These are phyloP conservation scores for Talaromyces sp. DNA, from an alignment of 2,329 filamentous ascomycete genomes.

Conservation along the genomic window DNA sequence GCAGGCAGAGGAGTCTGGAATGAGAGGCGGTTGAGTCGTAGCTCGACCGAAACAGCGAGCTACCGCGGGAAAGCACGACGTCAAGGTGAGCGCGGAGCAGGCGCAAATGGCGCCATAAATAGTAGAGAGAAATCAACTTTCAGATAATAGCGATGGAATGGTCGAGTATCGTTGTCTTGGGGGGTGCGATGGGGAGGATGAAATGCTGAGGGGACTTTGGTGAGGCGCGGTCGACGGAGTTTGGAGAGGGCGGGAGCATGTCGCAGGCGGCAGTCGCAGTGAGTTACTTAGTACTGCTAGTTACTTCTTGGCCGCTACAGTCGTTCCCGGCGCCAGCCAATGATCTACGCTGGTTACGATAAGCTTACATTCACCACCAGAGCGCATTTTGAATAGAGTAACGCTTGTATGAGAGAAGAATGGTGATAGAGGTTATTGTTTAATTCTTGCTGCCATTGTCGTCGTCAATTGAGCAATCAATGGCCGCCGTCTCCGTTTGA, in stretches of 20 bases:
- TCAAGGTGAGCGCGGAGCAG: constrained; percentile 14
- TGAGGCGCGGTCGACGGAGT: constrained; percentile 15
- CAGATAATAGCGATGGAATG: background rate
- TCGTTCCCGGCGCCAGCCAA: constrained; percentile 14
- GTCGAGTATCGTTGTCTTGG: background rate
- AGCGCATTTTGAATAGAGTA: background rate
- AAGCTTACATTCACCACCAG: background rate
- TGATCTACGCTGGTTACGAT: background rate
- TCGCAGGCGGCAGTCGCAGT: constrained; percentile 6
- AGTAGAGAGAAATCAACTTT: background rate
- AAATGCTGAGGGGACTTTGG: constrained; percentile 9
- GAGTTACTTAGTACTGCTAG: too few relatives aligned
- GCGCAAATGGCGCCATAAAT: constrained; percentile 13
- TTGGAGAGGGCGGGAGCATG: constrained; percentile 2
- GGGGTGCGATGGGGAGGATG: constrained; percentile 3
- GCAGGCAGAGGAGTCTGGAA: constrained; percentile 7
- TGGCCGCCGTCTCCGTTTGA: background rate
- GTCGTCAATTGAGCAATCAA: constrained; percentile 3
- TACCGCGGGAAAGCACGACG: constrained; percentile 16
- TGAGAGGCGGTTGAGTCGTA: constrained; percentile 14
- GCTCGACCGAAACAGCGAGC: constrained; percentile 14
- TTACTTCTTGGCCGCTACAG: constrained; percentile 8
- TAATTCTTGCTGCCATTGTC: background rate
- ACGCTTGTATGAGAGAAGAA: too few relatives aligned
- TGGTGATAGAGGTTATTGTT: background rate